These are phyloP conservation scores for Coemansia sp. DNA, from an alignment of 192 early-diverging fungal genomes.

Conservation along the genomic window DNA sequence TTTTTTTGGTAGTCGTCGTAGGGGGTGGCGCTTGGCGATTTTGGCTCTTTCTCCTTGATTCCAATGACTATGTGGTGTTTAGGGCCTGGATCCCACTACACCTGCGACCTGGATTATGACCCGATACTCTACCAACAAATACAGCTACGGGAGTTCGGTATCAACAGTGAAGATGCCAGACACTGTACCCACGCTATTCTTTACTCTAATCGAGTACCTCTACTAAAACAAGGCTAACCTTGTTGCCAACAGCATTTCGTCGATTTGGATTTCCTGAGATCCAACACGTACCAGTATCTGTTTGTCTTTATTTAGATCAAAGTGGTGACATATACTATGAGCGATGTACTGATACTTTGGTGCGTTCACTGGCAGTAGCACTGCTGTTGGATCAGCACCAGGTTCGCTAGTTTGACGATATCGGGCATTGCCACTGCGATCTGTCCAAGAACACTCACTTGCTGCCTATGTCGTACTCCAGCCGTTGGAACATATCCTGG, in stretches of 20 bases:
- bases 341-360: slow-evolving; percentile 64
- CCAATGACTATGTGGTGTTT: slow-evolving; percentile 44
- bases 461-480: slow-evolving; percentile 35
- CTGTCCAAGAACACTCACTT: slow-evolving; percentile 34
- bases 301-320: slow-evolving; percentile 71
- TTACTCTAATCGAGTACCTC: slow-evolving; percentile 20
- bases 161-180: slow-evolving; percentile 22
- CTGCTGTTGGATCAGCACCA: slow-evolving; percentile 58
- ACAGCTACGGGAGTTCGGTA: slow-evolving; percentile 39
- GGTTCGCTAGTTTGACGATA: slow-evolving; percentile 73
- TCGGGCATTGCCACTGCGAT: slow-evolving; percentile 62
- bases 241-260: slow-evolving; percentile 22
- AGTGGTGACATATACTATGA: slow-evolving; percentile 88
- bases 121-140: slow-evolving; percentile 33
- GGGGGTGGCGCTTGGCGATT: slow-evolving; percentile 2
- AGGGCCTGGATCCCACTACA: slow-evolving; percentile 50
- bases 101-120: slow-evolving; percentile 47
- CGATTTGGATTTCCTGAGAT: slow-evolving; percentile 68
- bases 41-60: background rate
- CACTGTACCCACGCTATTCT: slow-evolving; percentile 42
- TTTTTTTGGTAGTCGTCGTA: background rate
- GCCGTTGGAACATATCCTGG: slow-evolving; percentile 12
- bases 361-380: slow-evolving; percentile 67
- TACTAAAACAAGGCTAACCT: slow-evolving; percentile 19
- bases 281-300: slow-evolving; percentile 59